These are phyloP conservation scores for Chenopodium berlandieri DNA, from an alignment of 148 eudicot genomes.

Conservation along the genomic window DNA sequence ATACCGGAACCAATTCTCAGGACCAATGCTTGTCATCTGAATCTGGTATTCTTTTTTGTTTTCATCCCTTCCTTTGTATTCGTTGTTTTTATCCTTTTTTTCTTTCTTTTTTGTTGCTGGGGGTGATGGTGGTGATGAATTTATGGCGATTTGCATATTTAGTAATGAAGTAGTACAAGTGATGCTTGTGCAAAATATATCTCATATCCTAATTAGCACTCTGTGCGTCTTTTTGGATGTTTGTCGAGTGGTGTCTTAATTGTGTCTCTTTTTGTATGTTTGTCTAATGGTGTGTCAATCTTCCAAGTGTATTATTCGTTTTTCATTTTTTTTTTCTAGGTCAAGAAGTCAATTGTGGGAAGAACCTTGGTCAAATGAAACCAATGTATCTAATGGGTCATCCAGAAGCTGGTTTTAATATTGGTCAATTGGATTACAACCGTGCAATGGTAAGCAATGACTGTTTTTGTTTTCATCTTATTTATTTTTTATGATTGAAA, in stretches of 20 bases:
- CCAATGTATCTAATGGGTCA: slow-evolving; percentile 47
- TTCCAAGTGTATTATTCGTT: not conserved
- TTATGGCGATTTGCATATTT: not conserved
- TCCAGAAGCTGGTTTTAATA: slow-evolving; percentile 35
- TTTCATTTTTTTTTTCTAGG: slow-evolving; percentile 21
- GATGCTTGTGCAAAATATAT: not conserved
- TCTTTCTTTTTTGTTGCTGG: not conserved
- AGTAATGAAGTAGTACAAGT: not conserved
- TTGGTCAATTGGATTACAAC: slow-evolving; percentile 45
- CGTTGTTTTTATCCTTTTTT: not conserved
- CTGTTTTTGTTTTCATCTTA: not conserved
- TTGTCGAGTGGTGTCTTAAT: too few relatives aligned
- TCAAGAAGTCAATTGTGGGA: slow-evolving; percentile 51
- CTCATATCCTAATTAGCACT: not conserved
- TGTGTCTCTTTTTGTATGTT: not conserved
- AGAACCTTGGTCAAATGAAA: slow-evolving; percentile 42
- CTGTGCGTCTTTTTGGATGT: too few relatives aligned
- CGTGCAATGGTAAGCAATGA: slow-evolving; percentile 44
- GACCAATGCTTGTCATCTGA: slow-evolving; percentile 68
- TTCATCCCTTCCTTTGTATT: not conserved
- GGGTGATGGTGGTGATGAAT: not conserved
- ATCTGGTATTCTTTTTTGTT: slow-evolving; percentile 42
- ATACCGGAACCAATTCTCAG: slow-evolving; percentile 49
- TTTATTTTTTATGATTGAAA: not conserved
- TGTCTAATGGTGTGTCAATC: not conserved